These are phyloP conservation scores for Suillus cothurnatus DNA, from an alignment of 768 basidiomycete species.

Conservation along the genomic window DNA sequence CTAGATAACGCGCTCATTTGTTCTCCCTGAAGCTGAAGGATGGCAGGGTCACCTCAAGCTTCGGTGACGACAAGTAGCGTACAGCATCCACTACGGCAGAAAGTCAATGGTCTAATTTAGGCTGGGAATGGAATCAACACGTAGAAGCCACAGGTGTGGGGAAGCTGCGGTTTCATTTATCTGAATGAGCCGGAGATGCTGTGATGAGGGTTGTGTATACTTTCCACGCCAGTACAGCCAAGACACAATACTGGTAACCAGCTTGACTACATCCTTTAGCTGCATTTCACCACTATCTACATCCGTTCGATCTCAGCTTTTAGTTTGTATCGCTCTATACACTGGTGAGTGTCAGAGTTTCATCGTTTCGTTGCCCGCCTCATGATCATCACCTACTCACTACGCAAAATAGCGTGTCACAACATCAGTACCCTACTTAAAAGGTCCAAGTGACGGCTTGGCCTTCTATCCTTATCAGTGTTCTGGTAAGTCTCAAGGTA, in stretches of 20 bases:
- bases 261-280: neutral
- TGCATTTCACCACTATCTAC: neutral
- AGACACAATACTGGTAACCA: too few relatives aligned
- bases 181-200: conserved; percentile 56
- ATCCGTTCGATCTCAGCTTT: neutral
- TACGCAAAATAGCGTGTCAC: neutral
- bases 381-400: neutral
- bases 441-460: neutral
- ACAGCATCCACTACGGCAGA: too few relatives aligned
- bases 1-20: conserved; percentile 67
- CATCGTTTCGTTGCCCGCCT: neutral
- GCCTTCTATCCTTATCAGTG: neutral
- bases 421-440: neutral
- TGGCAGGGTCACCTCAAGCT: too few relatives aligned
- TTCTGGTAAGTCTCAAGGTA: neutral
- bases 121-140: too few relatives aligned
- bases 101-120: too few relatives aligned
- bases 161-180: conserved; percentile 89
- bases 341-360: neutral
- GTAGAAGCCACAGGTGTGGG: conserved; percentile 35
- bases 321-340: neutral
- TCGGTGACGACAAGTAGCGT: too few relatives aligned
- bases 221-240: too few relatives aligned
- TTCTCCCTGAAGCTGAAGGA: too few relatives aligned
- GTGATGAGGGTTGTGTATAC: too few relatives aligned